Evolutionary conservation across 306 rosid species (phyloP).

Genomic region (Vicia sativa): DNA sequence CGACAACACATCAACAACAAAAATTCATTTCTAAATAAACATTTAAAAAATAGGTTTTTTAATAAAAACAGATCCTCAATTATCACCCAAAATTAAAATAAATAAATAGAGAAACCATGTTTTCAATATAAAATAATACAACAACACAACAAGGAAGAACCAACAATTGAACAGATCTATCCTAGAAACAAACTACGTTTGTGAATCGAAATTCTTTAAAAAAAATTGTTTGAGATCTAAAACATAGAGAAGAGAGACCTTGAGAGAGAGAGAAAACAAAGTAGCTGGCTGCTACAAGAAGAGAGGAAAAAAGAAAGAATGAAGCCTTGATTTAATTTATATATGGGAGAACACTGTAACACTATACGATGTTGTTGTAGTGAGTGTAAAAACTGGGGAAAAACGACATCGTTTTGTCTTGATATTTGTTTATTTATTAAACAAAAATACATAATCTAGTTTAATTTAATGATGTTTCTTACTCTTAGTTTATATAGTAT

Average conservation of each 20-base stretch:
- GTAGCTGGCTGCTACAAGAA: conserved; percentile 46
- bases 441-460: no score
- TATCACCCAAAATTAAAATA: background rate
- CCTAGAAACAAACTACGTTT: conserved; percentile 14
- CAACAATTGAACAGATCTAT: conserved; percentile 40
- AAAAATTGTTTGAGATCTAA: conserved; percentile 36
- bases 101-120: background rate
- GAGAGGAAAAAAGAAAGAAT: background rate
- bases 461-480: background rate
- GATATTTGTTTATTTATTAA: background rate
- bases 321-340: background rate
- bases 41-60: background rate
- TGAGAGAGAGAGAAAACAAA: conserved; percentile 19
- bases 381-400: background rate
- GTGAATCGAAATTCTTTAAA: background rate
- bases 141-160: background rate
- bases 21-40: conserved; percentile 2
- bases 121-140: background rate
- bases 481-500: no score
- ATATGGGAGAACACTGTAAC: background rate
- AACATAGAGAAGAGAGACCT: conserved; percentile 39
- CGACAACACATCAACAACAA: conserved; percentile 8
- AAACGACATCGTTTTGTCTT: conserved; percentile 14
- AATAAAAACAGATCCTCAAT: conserved; percentile 11
- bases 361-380: background rate